Conservation (phyloP, 208 protist species). For the Herpetomonas muscarum region DNA sequence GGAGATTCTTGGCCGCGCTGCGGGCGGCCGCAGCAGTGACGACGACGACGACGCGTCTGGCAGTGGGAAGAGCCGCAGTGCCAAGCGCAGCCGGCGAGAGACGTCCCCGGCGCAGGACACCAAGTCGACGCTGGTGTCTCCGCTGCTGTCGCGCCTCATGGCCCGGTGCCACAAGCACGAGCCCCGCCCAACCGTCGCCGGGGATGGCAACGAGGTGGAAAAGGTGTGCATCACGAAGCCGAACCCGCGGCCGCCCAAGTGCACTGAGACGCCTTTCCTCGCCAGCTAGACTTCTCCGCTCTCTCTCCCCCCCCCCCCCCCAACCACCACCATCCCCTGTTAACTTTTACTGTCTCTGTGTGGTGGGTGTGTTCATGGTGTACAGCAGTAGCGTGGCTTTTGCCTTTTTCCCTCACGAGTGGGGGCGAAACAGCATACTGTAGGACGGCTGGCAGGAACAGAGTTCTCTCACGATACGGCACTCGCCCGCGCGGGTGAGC, state of each 20-base stretch:
- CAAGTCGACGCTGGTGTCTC: slow-evolving; percentile 50
- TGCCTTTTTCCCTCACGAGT: too few species aligned
- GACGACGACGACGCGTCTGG: not conserved
- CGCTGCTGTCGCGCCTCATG: slow-evolving; percentile 70
- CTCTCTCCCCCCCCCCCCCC: too few species aligned
- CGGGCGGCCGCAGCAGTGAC: slow-evolving; percentile 9
- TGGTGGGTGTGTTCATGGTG: too few species aligned
- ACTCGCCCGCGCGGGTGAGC: too few species aligned
- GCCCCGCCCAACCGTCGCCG: slow-evolving; percentile 34
- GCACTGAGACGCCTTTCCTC: slow-evolving; percentile 82
- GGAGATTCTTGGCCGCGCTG: slow-evolving; percentile 68
- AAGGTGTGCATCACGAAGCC: slow-evolving; percentile 72
- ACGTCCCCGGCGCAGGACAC: slow-evolving; percentile 1
- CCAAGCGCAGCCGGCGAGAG: too few species aligned
- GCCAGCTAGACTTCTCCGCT: too few species aligned
- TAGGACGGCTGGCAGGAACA: too few species aligned
- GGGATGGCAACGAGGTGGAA: slow-evolving; percentile 20
- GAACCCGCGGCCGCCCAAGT: slow-evolving; percentile 65
- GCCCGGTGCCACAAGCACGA: slow-evolving; percentile 57
- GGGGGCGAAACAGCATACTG: too few species aligned
- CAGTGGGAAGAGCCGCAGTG: slow-evolving; percentile 1
- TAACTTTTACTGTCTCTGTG: too few species aligned
- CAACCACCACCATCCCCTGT: too few species aligned
- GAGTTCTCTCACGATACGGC: too few species aligned
- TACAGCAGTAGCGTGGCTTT: too few species aligned